phyloP scores from a whole-genome alignment of 2,329 filamentous ascomycete species.

The Golovinomyces cichoracearum region DNA sequence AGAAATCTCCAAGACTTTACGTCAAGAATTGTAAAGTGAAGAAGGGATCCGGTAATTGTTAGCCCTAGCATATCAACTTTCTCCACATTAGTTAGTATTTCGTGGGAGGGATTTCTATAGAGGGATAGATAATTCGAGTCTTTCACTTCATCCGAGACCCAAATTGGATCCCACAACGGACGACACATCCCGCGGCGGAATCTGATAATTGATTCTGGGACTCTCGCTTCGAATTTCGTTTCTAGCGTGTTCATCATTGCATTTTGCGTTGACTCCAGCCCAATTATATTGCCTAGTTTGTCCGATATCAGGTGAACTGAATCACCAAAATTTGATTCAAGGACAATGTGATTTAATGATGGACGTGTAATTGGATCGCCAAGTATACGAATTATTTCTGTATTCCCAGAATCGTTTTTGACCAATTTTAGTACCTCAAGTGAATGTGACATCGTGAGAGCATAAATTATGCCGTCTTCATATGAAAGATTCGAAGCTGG shows the following conservation, averaged over 20 bases:
- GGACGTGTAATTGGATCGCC: constrained; percentile 13
- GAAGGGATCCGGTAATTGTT: constrained; percentile 41
- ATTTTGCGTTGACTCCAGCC: constrained; percentile 12
- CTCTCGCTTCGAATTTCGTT: constrained; percentile 27
- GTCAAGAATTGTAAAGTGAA: constrained; percentile 41
- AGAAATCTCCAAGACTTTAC: constrained; percentile 40
- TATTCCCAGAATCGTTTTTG: constrained; percentile 5
- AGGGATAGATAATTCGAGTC: not conserved
- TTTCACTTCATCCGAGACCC: constrained; percentile 2
- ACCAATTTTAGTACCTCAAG: constrained; percentile 25
- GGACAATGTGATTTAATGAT: constrained; percentile 9
- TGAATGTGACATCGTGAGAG: constrained; percentile 28
- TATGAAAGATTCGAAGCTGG: constrained; percentile 25
- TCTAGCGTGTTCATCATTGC: constrained; percentile 12
- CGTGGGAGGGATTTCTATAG: not conserved
- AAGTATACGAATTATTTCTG: constrained; percentile 12
- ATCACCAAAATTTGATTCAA: constrained; percentile 3
- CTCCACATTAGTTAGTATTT: constrained; percentile 4
- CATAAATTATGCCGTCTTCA: constrained; percentile 22
- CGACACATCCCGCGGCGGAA: constrained; percentile 28
- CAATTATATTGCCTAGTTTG: constrained; percentile 12
- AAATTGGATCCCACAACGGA: constrained; percentile 11
- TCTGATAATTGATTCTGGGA: constrained; percentile 30
- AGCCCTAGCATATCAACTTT: constrained; percentile 31
- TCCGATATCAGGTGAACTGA: constrained; percentile 14